Evolutionary conservation across 208 protist genomes (phyloP), one percentile per base, ranked within the genome.

Genomic region (Leishmania amazonensis): DNA sequence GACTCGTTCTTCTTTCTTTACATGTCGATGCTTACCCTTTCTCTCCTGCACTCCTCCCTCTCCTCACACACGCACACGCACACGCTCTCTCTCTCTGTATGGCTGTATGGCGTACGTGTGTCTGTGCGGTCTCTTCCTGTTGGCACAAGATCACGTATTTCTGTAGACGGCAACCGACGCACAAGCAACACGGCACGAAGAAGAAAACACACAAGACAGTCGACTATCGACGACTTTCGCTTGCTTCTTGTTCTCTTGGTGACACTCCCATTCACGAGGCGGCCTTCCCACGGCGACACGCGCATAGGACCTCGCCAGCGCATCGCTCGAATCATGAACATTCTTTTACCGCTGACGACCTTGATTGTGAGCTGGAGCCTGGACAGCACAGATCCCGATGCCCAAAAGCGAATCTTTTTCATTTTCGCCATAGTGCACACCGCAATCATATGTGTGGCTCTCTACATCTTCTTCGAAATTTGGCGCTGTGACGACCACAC

Each of bases 331-430:
- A 42, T n/a, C 28, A 96, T 97, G 93, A 96, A 97, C 81, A 58
- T 90, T 74, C 57, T 97, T 60, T n/a, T 94, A 2, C 85, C 88
- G 15, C 74, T 95, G 68, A 88, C 88, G 8, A 89, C 93, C n/a
- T 75, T 97, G 54, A 64, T 97, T 51, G 40, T 96, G 45, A 90
- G 83, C 85, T 96, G 94, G 92, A 96, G 92, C 74, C 83, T 98
- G 45, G 95, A 98, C 88, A 88, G 76, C 77, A 95, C 87, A 35
- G 93, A 97, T 84, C 94, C 95, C 2, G 82, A 83, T 15, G 80
- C 91, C 47, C 89, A 95, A 81, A 40, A 73, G 31, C 68, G 85
- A 62, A 90, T 96, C 60, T 78, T 76, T 42, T 85, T 88, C 49
- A 21, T 89, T 78, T 98, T 96, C 84, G 51, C 86, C 57, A 75